Evolutionary conservation across 2,329 filamentous ascomycete species (phyloP), one percentile per base, ranked within the genome.

Genomic region (Dissoconium aciculare): DNA sequence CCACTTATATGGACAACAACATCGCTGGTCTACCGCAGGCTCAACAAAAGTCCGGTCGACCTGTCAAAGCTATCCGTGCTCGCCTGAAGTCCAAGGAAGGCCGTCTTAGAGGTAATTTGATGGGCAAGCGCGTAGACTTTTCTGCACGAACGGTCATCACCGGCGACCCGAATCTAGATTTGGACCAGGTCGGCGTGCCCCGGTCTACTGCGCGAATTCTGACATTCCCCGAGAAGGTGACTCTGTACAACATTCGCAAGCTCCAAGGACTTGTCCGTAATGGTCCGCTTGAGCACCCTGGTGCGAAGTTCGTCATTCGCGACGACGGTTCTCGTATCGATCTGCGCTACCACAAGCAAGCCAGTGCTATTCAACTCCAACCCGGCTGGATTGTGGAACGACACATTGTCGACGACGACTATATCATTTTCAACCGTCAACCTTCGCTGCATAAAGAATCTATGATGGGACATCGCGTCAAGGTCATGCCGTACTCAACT

Each of bases 121-220:
- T 98, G 91, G 89, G 89, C 41, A 99, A 98, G 62, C 84, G 85
- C 73, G 89, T 98, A 38, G 89, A 99, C 55, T 98, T 98, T 52
- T 98, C 91, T 1, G 91, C 91, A 21, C 89, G 89, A 76, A 99
- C 91, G 17, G 89, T 99, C 63, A 98, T 99, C 56, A 98, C 91
- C 31, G 89, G 89, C 62, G 89, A 98, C 53, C 89, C 89, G 36
- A 98, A 95, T 53, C 63, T 98, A 44, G 93, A 84, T 15, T 68
- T 98, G 15, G 87, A 98, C 50, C 84, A 99, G 63, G 91, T 99
- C 39, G 89, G 91, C 58, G 89, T 98, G 26, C 89, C 89, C 17
- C 74, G 80, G 48, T 92, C 80, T 51, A 98, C 93, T 47, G 91
- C 91, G 3, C 72, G 79, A 46, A 93, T 81, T 1, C 58, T 99